Percentiles rank a stretch among this genome's conserved stretches.
phyloP scores from a whole-genome alignment of 441 rosid species.

The Brassica hybrid region DNA sequence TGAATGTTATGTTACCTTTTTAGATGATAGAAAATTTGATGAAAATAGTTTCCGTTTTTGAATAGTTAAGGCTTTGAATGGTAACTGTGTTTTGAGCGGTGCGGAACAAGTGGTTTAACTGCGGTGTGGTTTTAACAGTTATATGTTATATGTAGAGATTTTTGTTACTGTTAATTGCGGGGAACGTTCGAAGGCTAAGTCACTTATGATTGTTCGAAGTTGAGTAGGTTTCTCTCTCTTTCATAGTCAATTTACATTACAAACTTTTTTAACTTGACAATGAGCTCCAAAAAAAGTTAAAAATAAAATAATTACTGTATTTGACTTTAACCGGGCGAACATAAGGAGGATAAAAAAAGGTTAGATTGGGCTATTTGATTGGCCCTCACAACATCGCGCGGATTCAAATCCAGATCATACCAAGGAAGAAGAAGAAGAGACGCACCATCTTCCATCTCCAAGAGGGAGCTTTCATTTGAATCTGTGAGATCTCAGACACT shows the following conservation, averaged over 20 bases:
- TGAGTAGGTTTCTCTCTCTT: not conserved
- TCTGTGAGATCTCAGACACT: slow-evolving; percentile 35
- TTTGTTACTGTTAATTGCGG: no score
- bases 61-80: no score
- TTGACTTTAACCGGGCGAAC: not conserved
- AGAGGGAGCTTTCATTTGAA: slow-evolving; percentile 26
- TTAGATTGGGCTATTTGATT: not conserved
- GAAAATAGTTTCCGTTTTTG: not conserved
- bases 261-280: not conserved
- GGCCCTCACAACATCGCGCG: slow-evolving; percentile 33
- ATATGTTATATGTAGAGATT: no score
- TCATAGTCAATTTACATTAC: not conserved
- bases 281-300: not conserved
- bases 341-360: no score
- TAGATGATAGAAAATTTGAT: slow-evolving; percentile 10
- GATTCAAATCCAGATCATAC: slow-evolving; percentile 24
- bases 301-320: not conserved
- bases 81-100: no score
- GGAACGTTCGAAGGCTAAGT: no score
- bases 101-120: no score
- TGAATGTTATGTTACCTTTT: slow-evolving; percentile 17
- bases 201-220: not conserved
- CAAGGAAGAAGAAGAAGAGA: not conserved
- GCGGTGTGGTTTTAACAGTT: no score
- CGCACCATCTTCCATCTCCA: not conserved